Conservation (phyloP, 2,329 filamentous ascomycete genomes). For the Epichloe glyceriae region DNA sequence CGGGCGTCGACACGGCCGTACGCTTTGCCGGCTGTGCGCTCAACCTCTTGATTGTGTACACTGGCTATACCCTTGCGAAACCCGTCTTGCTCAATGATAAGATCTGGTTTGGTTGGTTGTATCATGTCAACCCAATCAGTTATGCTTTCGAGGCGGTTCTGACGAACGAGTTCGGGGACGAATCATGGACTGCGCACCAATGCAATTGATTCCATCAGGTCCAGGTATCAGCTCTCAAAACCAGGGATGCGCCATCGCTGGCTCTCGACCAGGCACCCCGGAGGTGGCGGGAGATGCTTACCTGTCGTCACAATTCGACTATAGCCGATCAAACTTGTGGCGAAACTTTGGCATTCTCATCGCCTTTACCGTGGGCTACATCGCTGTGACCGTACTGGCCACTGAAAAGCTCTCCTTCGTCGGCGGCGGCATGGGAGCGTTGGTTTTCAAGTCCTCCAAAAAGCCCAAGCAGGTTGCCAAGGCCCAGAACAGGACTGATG, state of each 20-base stretch:
- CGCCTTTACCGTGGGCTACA: constrained; percentile 59
- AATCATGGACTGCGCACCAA: constrained; percentile 33
- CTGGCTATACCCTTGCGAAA: constrained; percentile 34
- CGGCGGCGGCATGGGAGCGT: constrained; percentile 48
- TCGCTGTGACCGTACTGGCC: constrained; percentile 55
- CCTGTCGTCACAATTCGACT: constrained; percentile 34
- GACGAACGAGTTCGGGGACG: constrained; percentile 48
- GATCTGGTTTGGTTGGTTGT: constrained; percentile 55
- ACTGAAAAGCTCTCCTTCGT: constrained; percentile 54
- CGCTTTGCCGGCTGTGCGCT: constrained; percentile 39
- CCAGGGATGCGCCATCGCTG: constrained; percentile 37
- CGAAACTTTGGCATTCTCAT: constrained; percentile 64
- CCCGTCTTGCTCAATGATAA: constrained; percentile 42
- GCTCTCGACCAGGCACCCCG: constrained; percentile 30
- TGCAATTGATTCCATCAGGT: constrained; percentile 33
- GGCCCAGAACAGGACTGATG: constrained; percentile 8
- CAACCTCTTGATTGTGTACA: constrained; percentile 33
- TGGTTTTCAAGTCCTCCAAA: constrained; percentile 49
- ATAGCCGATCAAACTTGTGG: constrained; percentile 45
- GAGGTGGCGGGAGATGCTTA: constrained; percentile 43
- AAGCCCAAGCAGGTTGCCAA: constrained; percentile 1
- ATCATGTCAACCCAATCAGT: constrained; percentile 50
- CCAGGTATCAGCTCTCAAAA: constrained; percentile 26
- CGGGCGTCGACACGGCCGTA: constrained; percentile 4
- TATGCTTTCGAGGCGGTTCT: constrained; percentile 55